phyloP scores from a whole-genome alignment of 2,329 filamentous ascomycete genomes.

The Penicillium glabrum region DNA sequence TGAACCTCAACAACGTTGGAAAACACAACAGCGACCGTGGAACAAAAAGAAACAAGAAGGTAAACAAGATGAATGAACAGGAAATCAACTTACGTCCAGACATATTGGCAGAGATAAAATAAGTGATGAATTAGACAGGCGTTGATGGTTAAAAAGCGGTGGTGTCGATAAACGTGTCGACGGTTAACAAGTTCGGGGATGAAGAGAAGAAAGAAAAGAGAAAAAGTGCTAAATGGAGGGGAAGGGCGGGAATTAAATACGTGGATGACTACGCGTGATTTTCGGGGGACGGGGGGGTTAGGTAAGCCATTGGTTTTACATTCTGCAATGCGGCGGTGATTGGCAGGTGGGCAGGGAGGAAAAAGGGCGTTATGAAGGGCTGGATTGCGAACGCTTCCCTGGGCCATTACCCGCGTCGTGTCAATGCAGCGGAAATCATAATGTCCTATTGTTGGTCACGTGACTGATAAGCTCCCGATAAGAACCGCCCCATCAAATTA shows the following conservation, averaged over 20 bases:
- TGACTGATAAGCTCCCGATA: constrained; percentile 17
- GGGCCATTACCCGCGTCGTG: constrained; percentile 15
- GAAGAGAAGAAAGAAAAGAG: constrained; percentile 16
- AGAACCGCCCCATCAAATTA: neutral
- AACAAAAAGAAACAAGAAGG: constrained; percentile 3
- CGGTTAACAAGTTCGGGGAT: constrained; percentile 16
- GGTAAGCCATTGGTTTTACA: constrained; percentile 24
- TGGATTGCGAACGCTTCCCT: constrained; percentile 34
- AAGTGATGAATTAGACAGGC: constrained; percentile 14
- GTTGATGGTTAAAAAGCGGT: constrained; percentile 8
- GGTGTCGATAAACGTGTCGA: constrained; percentile 19
- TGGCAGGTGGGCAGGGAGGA: constrained; percentile 30
- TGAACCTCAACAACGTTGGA: neutral
- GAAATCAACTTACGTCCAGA: constrained; percentile 41
- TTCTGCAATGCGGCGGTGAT: constrained; percentile 33
- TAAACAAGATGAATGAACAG: constrained; percentile 1
- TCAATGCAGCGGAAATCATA: constrained; percentile 10
- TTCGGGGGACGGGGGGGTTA: constrained; percentile 19
- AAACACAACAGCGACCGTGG: neutral
- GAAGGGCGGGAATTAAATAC: constrained; percentile 31
- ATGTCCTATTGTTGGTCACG: constrained; percentile 15
- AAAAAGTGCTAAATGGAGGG: constrained; percentile 13
- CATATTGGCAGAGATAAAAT: constrained; percentile 29
- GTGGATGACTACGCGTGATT: constrained; percentile 32
- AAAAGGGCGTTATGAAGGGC: constrained; percentile 43